phyloP scores from a whole-genome alignment of 202 grass and related monocot species.

The Zoysia matrella region DNA sequence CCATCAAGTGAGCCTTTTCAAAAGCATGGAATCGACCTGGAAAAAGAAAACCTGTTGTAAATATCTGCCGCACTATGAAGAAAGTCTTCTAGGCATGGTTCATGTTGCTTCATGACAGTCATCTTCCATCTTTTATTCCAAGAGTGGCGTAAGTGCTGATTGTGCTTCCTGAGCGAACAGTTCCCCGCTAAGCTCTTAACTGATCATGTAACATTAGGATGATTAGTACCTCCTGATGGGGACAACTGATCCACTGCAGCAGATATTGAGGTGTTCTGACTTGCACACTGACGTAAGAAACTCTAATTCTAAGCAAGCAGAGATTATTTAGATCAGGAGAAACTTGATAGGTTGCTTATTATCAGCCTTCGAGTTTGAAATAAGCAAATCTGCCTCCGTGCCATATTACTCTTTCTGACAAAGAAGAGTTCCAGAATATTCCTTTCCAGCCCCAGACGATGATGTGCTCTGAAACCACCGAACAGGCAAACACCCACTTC shows the following conservation, averaged over 20 bases:
- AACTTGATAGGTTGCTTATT: not conserved
- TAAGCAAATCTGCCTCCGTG: not conserved
- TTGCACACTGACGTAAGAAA: not conserved
- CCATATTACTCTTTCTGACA: not conserved
- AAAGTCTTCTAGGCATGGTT: slow-evolving; percentile 8
- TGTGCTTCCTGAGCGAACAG: slow-evolving; percentile 8
- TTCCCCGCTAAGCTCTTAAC: not conserved
- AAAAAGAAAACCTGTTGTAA: slow-evolving; percentile 21
- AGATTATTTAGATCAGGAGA: not conserved
- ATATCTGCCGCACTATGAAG: not conserved
- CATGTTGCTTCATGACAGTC: not conserved
- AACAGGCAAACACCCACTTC: not conserved
- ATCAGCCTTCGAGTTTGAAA: not conserved
- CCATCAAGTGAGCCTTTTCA: slow-evolving; percentile 82
- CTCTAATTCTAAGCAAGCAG: not conserved
- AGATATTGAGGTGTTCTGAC: not conserved
- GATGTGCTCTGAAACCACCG: slow-evolving; percentile 19
- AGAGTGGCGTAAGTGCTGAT: not conserved
- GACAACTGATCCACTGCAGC: not conserved
- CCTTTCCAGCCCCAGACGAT: not conserved
- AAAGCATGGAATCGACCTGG: slow-evolving; percentile 93
- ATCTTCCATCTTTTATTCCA: not conserved
- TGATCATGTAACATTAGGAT: not conserved
- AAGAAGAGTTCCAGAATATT: slow-evolving; percentile 21
- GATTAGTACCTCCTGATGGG: not conserved